A percentile compares a stretch with the other conserved stretches of the same genome.
phyloP scores from a whole-genome alignment of 257 asterid genomes.

The Linderniella brevidens region DNA sequence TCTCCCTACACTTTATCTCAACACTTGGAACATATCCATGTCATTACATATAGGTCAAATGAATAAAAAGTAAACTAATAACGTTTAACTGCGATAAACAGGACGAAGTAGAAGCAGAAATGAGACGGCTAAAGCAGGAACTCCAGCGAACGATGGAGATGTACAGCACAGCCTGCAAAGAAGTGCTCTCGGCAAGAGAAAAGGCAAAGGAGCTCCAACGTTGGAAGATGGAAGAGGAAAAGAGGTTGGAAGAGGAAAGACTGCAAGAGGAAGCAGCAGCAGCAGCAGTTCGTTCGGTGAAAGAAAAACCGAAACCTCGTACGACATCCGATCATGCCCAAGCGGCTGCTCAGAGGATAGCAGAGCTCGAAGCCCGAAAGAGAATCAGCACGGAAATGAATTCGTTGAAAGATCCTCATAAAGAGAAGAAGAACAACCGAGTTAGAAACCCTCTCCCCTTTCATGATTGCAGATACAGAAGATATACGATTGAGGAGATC shows the following conservation, averaged over 20 bases:
- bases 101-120: conserved; percentile 89
- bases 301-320: conserved; percentile 27
- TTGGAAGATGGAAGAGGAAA: conserved; percentile 40
- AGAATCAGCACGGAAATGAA: conserved; percentile 12
- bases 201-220: conserved; percentile 38
- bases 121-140: conserved; percentile 84
- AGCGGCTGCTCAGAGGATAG: conserved; percentile 16
- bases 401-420: conserved; percentile 5
- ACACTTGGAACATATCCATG: no score
- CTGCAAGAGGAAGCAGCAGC: conserved; percentile 32
- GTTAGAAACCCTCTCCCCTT: conserved; percentile 3
- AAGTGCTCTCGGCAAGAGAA: conserved; percentile 52
- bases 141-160: conserved; percentile 92
- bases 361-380: conserved; percentile 14
- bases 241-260: conserved; percentile 28
- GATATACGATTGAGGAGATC: conserved; percentile 26
- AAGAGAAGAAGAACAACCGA: conserved; percentile 2
- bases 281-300: conserved; percentile 17
- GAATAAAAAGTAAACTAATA: not conserved
- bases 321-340: conserved; percentile 26
- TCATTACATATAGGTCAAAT: no score
- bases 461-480: conserved; percentile 16
- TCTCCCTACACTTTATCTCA: no score
- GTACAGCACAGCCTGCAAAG: conserved; percentile 85
- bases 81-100: conserved; percentile 13